These are phyloP conservation scores for Pseudogymnoascus sp. DNA, from an alignment of 2,329 filamentous ascomycete species.

Conservation along the genomic window DNA sequence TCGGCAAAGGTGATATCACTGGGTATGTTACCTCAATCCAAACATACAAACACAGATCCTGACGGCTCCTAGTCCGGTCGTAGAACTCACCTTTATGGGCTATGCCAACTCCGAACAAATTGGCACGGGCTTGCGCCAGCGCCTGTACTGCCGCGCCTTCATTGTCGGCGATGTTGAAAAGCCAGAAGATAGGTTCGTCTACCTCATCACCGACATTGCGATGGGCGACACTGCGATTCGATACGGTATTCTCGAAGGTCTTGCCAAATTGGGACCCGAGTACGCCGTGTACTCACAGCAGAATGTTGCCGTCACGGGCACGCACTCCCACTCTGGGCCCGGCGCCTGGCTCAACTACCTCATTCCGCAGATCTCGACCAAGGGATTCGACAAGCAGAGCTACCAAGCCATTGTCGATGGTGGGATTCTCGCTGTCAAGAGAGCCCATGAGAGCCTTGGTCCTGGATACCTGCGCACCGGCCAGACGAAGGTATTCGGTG, in stretches of 20 bases:
- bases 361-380: conserved; percentile 79
- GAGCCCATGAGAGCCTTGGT: conserved; percentile 63
- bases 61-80: conserved; percentile 54
- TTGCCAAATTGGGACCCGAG: conserved; percentile 59
- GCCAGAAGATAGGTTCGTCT: conserved; percentile 68
- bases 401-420: conserved; percentile 86
- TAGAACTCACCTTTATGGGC: conserved; percentile 85
- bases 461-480: conserved; percentile 63
- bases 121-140: conserved; percentile 76
- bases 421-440: conserved; percentile 68
- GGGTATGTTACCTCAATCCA: conserved; percentile 37
- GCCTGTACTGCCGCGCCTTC: conserved; percentile 82
- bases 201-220: conserved; percentile 78
- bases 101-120: conserved; percentile 81
- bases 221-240: conserved; percentile 84
- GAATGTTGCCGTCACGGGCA: conserved; percentile 85
- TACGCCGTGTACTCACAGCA: conserved; percentile 68
- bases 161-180: conserved; percentile 64
- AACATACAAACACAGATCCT: not conserved
- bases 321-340: conserved; percentile 85
- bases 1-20: conserved; percentile 66
- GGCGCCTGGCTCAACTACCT: conserved; percentile 94
- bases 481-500: conserved; percentile 59
- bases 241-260: conserved; percentile 73
- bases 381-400: conserved; percentile 79